Percentiles rank a stretch among this genome's conserved stretches.
phyloP scores from a whole-genome alignment of 2,329 filamentous ascomycete genomes.

The Ascochyta viciae-villosae region DNA sequence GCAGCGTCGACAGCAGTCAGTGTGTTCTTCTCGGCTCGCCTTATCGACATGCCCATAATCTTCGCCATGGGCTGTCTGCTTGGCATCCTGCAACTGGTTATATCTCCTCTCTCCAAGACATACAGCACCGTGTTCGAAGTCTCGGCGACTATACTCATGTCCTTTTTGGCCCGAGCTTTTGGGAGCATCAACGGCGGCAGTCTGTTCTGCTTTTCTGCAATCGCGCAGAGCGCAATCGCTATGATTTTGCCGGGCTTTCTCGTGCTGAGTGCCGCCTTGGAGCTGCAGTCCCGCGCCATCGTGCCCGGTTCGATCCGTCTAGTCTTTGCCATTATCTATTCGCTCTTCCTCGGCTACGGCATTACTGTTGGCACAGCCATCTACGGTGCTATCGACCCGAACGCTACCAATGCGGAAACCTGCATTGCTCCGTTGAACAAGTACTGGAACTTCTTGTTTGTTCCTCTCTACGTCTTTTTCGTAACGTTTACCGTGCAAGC shows the following conservation, averaged over 20 bases:
- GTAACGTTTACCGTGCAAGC: constrained; percentile 77
- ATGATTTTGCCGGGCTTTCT: constrained; percentile 58
- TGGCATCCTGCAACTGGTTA: constrained; percentile 75
- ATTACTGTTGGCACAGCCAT: constrained; percentile 58
- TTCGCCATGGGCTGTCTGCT: constrained; percentile 77
- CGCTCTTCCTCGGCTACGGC: constrained; percentile 58
- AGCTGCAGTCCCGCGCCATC: constrained; percentile 56
- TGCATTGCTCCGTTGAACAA: constrained; percentile 57
- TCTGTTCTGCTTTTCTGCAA: constrained; percentile 58
- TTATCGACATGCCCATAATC: constrained; percentile 79
- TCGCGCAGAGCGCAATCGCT: constrained; percentile 58
- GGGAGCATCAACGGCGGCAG: constrained; percentile 53
- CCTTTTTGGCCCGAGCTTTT: constrained; percentile 56
- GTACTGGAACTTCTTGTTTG: constrained; percentile 71
- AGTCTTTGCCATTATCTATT: constrained; percentile 60
- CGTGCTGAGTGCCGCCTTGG: constrained; percentile 56
- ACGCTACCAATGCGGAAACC: constrained; percentile 52
- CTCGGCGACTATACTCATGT: constrained; percentile 55
- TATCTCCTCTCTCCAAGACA: constrained; percentile 75
- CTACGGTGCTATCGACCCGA: constrained; percentile 55
- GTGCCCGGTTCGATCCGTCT: constrained; percentile 58
- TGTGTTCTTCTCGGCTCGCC: constrained; percentile 77
- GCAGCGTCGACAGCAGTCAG: constrained; percentile 77
- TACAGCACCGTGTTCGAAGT: constrained; percentile 63
- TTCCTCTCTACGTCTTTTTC: constrained; percentile 76